A percentile compares a stretch with the other conserved stretches of the same genome.
Evolutionary conservation across 495 filamentous ascomycete genomes (phyloP).

Genomic region (Xylaria sp.): DNA sequence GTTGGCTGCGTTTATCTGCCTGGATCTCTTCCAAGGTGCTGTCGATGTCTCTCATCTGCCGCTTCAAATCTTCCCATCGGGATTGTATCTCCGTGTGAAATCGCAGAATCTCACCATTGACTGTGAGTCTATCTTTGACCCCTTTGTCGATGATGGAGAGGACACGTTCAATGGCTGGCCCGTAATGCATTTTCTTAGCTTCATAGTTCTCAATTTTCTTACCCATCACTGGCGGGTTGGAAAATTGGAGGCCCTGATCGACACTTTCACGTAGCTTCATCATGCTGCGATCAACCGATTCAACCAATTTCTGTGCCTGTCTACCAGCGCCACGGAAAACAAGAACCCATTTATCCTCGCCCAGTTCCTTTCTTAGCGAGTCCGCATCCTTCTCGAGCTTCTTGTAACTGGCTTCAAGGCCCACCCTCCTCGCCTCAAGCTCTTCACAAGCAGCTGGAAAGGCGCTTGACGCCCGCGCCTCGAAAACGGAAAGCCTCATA

Average conservation of each 20-base stretch:
- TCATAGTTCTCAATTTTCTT: conserved; percentile 94
- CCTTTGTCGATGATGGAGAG: conserved; percentile 91
- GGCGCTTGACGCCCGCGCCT: conserved; percentile 71
- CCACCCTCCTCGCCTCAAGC: conserved; percentile 71
- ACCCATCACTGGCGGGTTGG: conserved; percentile 67
- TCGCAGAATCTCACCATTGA: conserved; percentile 91
- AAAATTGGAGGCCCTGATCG: conserved; percentile 73
- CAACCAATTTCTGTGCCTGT: conserved; percentile 93
- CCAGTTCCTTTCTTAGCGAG: conserved; percentile 82
- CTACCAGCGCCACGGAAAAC: conserved; percentile 93
- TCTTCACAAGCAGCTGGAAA: conserved; percentile 93
- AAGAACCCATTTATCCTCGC: conserved; percentile 93
- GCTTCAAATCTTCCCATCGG: conserved; percentile 77
- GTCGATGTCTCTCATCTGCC: conserved; percentile 79
- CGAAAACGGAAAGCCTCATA: conserved; percentile 91
- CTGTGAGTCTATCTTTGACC: conserved; percentile 85
- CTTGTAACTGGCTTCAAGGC: conserved; percentile 79
- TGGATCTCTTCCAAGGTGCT: conserved; percentile 73
- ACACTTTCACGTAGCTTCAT: conserved; percentile 80
- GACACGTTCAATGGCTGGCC: conserved; percentile 91
- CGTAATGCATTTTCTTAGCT: conserved; percentile 93
- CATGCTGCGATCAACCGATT: conserved; percentile 86
- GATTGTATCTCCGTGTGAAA: conserved; percentile 82
- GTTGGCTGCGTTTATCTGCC: conserved; percentile 69
- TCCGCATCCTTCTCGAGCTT: conserved; percentile 88